Evolutionary conservation across 257 asterid species (phyloP), one percentile per base, ranked within the genome.

Genomic region (Solanum dulcamara): DNA sequence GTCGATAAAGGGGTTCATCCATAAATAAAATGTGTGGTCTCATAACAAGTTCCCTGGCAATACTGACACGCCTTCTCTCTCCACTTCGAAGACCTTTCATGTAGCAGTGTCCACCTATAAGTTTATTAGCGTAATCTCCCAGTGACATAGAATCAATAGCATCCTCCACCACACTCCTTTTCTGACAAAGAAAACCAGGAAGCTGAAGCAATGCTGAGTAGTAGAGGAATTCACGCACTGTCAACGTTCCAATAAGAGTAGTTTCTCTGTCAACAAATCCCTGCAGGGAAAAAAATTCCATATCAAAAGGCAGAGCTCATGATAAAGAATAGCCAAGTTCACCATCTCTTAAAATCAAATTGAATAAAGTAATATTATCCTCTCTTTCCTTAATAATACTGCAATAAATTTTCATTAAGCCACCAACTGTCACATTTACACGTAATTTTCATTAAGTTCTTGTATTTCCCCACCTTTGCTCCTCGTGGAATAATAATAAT

Each of bases 141-240:
- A 97, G 87, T 10, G 99, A 95, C 99, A 97, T 97, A 66, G 99
- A 92, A 83, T 83, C 82, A 66, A 97, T 97, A 15, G 99, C 98
- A 88, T 97, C 99, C 87, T 97, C 99, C 74, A 97, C 96, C 22
- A 92, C 94, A 77, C 95, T 92, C 88, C 88, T 93, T 89, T 91
- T 95, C 88, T 89, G 92, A 71, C 81, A 89, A 87, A 93, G 90
- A 91, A 94, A 95, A 85, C 98, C 97, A 9, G 96, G 98, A 90
- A 95, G 97, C 93, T 97, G 99, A 89, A 97, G 98, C 90, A 94
- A 85, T 85, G 98, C 97, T 57, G 99, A 94, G 92, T 97, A 95
- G 92, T 95, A 92, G 86, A 97, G 98, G 93, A 93, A 95, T 92
- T 97, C 99, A n/a, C 98, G 98, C 87, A 97, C 99, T 18, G 99